Percentiles rank a stretch among this genome's conserved stretches.
Conservation (phyloP, 2,329 filamentous ascomycete species). For the Aureobasidium subglaciale region DNA sequence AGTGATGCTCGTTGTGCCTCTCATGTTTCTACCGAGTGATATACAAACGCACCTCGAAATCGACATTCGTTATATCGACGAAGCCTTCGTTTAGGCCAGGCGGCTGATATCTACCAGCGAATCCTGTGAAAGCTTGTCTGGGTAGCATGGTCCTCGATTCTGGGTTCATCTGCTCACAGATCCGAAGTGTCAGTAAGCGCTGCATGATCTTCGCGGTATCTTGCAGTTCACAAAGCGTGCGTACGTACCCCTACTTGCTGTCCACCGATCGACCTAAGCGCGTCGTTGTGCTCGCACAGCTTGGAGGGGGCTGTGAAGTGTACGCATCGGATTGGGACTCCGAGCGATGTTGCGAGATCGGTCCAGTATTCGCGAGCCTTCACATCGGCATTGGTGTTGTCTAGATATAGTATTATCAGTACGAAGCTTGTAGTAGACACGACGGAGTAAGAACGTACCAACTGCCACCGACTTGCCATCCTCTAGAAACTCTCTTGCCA, state of each 20-base stretch:
- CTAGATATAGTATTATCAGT: conserved; percentile 40
- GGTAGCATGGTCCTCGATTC: conserved; percentile 70
- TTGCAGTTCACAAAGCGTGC: not conserved
- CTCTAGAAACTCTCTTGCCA: conserved; percentile 58
- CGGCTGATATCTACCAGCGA: conserved; percentile 62
- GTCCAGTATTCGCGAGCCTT: conserved; percentile 76
- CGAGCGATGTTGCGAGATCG: conserved; percentile 60
- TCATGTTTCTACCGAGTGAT: not conserved
- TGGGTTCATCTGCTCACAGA: conserved; percentile 63
- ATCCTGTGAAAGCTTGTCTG: conserved; percentile 71
- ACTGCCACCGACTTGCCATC: conserved; percentile 65
- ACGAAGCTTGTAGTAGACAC: no score
- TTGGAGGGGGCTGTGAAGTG: conserved; percentile 68
- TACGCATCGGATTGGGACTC: conserved; percentile 74
- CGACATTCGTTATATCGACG: conserved; percentile 65
- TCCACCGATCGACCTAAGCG: conserved; percentile 58
- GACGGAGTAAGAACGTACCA: conserved; percentile 49
- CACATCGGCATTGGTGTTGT: conserved; percentile 89
- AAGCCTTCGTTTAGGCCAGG: conserved; percentile 75
- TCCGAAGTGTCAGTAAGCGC: conserved; percentile 5
- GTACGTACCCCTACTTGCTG: not conserved
- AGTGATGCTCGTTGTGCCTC: not conserved
- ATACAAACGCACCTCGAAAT: conserved; percentile 54
- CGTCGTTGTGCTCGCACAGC: conserved; percentile 79
- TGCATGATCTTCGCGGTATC: not conserved